Evolutionary conservation across 1,284 basidiomycete species (phyloP).

Genomic region (Blastosporella zonata): DNA sequence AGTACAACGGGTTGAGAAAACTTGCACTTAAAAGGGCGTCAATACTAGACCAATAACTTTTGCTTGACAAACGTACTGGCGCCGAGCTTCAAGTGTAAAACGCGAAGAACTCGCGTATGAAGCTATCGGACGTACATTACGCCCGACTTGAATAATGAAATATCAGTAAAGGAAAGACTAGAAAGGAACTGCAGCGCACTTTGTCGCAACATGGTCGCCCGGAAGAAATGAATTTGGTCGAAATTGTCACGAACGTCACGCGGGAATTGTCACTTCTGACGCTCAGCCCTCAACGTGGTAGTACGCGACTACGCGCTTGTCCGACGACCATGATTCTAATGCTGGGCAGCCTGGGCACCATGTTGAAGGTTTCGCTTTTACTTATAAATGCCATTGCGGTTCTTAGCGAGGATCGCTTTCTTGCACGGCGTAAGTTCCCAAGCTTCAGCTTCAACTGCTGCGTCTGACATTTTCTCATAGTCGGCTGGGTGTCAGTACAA

Average conservation of each 20-base stretch:
- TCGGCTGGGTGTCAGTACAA: constrained; percentile 81
- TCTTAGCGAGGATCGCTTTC: constrained; percentile 92
- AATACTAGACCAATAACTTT: background rate
- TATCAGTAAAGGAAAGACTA: background rate
- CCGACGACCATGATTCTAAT: constrained; percentile 36
- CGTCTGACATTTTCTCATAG: constrained; percentile 39
- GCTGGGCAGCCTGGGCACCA: too few species aligned
- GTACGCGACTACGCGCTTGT: constrained; percentile 13
- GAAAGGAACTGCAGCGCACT: constrained; percentile 13
- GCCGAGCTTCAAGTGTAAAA: constrained; percentile 15
- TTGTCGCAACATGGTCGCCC: constrained; percentile 20
- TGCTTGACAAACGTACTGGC: constrained; percentile 28
- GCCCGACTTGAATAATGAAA: constrained; percentile 8
- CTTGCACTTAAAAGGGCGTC: constrained; percentile 33
- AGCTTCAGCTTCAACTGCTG: constrained; percentile 9
- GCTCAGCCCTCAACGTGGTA: constrained; percentile 10
- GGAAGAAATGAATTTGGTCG: constrained; percentile 10
- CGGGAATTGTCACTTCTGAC: constrained; percentile 9
- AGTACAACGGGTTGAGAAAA: constrained; percentile 54
- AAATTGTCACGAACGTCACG: constrained; percentile 15
- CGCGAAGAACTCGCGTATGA: constrained; percentile 9
- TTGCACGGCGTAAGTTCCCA: constrained; percentile 77
- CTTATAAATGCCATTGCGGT: constrained; percentile 93
- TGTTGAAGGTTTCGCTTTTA: constrained; percentile 75
- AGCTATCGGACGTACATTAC: constrained; percentile 5